Conservation (phyloP, 768 basidiomycete species). For the Russula earlei region DNA sequence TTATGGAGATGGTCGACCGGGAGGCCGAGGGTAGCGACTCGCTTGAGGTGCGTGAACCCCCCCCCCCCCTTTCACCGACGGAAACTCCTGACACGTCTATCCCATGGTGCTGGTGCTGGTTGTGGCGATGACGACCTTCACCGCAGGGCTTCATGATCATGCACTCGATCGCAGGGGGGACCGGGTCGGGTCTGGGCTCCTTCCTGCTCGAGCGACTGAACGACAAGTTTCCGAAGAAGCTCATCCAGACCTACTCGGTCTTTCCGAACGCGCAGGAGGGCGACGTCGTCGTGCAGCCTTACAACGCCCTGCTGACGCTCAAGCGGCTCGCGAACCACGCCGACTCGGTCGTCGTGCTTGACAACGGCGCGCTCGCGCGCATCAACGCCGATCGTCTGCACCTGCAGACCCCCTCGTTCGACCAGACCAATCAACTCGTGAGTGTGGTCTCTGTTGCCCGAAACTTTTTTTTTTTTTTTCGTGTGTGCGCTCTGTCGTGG, state of each 20-base stretch:
- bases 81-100: no score
- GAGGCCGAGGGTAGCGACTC: slow-evolving; percentile 98
- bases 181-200: slow-evolving; percentile 97
- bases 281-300: slow-evolving; percentile 97
- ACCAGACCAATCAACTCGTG: slow-evolving; percentile 88
- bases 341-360: slow-evolving; percentile 93
- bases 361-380: slow-evolving; percentile 87
- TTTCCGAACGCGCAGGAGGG: slow-evolving; percentile 91
- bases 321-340: slow-evolving; percentile 94
- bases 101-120: no score
- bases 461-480: not conserved
- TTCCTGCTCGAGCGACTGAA: slow-evolving; percentile 93
- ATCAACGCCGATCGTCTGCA: slow-evolving; percentile 91
- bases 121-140: no score
- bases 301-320: slow-evolving; percentile 88
- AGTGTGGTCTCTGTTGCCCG: not conserved
- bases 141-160: slow-evolving; percentile 98
- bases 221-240: slow-evolving; percentile 97
- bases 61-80: not conserved
- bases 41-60: slow-evolving; percentile 57
- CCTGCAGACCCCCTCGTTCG: slow-evolving; percentile 77
- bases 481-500: not conserved
- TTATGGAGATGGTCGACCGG: slow-evolving; percentile 98
- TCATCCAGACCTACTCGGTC: slow-evolving; percentile 98
- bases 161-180: slow-evolving; percentile 98